Conservation (phyloP, 768 basidiomycete genomes). For the Serendipita vermifera region DNA sequence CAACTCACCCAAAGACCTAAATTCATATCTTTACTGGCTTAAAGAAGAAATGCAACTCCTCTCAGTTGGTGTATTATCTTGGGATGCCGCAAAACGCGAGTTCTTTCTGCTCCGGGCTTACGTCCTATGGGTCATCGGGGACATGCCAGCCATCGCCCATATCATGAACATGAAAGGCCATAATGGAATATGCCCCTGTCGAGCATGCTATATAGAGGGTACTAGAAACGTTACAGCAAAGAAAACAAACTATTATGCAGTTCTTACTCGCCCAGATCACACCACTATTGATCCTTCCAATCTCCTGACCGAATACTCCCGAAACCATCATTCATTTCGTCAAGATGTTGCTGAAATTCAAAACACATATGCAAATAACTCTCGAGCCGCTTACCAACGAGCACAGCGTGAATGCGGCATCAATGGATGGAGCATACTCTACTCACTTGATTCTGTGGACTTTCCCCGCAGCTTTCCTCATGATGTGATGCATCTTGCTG, state of each 20-base stretch:
- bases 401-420: slow-evolving; percentile 26
- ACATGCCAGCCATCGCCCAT: slow-evolving; percentile 26
- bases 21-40: slow-evolving; percentile 28
- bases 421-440: slow-evolving; percentile 23
- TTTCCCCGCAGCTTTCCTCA: slow-evolving; percentile 31
- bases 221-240: no score
- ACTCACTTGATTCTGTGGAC: slow-evolving; percentile 20
- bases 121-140: slow-evolving; percentile 21
- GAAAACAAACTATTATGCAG: no score
- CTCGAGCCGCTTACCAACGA: slow-evolving; percentile 19
- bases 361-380: slow-evolving; percentile 17
- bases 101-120: slow-evolving; percentile 24
- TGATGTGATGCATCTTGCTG: slow-evolving; percentile 40
- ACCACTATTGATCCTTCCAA: no score
- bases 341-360: no score
- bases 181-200: slow-evolving; percentile 28
- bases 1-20: slow-evolving; percentile 28
- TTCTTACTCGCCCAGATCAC: no score
- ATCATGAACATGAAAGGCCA: slow-evolving; percentile 32
- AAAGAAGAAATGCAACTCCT: slow-evolving; percentile 27
- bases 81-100: slow-evolving; percentile 18
- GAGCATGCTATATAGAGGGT: slow-evolving; percentile 27
- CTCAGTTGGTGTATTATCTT: slow-evolving; percentile 26
- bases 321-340: no score
- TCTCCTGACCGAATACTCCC: no score